Percentiles rank a stretch among this genome's conserved stretches.
Conservation (phyloP, 306 rosid species). For the Phaseolus lunatus region DNA sequence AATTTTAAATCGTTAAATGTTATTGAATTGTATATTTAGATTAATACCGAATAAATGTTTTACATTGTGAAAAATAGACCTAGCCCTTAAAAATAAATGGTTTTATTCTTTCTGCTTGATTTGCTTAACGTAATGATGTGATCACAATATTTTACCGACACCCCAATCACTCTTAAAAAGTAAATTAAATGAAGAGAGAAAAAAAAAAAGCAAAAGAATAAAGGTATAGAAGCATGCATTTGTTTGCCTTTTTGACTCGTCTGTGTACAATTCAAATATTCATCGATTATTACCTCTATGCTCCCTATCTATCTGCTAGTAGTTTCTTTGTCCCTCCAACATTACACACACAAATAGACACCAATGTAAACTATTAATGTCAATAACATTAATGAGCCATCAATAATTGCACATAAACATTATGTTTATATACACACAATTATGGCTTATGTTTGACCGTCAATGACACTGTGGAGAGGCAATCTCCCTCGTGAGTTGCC, state of each 20-base stretch:
- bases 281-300: background rate
- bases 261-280: slow-evolving; percentile 19
- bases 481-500: slow-evolving; percentile 5
- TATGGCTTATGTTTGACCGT: slow-evolving; percentile 13
- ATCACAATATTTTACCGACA: background rate
- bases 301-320: background rate
- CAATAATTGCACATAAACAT: background rate
- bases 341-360: background rate
- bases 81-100: background rate
- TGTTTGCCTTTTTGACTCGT: slow-evolving; percentile 39
- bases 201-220: slow-evolving; percentile 13
- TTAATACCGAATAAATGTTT: background rate
- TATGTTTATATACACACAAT: background rate
- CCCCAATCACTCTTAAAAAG: background rate
- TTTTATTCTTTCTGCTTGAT: background rate
- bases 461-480: slow-evolving; percentile 28
- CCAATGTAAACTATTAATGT: background rate
- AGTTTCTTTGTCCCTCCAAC: slow-evolving; percentile 3
- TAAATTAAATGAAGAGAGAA: background rate
- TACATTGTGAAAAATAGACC: background rate
- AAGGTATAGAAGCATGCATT: slow-evolving; percentile 5
- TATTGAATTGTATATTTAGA: background rate
- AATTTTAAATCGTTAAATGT: background rate
- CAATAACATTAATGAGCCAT: background rate
- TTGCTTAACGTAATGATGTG: background rate